A percentile compares a stretch with the other conserved stretches of the same genome.
phyloP scores from a whole-genome alignment of 1,139 yeast genomes.

The Kurtzmaniella quercitrusa region DNA sequence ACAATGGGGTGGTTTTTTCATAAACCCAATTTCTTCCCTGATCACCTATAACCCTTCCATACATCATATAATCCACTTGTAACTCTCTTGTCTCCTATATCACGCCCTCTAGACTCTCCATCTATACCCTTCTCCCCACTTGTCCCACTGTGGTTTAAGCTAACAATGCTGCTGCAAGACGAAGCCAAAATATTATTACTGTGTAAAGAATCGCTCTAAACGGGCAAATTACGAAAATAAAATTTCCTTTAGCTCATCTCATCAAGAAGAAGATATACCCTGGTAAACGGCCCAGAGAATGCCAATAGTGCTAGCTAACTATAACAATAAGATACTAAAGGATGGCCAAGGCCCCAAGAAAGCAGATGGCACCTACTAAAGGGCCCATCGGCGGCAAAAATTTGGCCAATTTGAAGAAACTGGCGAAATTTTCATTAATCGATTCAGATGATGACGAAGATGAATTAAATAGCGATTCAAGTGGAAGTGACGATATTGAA shows the following conservation, averaged over 20 bases:
- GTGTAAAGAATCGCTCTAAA: background rate
- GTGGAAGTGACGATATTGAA: slow-evolving; percentile 1
- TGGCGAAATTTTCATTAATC: slow-evolving; percentile 42
- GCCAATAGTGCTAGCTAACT: background rate
- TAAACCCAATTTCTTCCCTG: too few relatives aligned
- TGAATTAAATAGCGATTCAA: slow-evolving; percentile 9
- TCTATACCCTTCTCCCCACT: background rate
- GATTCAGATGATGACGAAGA: slow-evolving; percentile 21
- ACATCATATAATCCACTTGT: too few relatives aligned
- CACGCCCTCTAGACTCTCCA: too few relatives aligned
- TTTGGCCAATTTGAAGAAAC: slow-evolving; percentile 16
- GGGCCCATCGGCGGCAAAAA: slow-evolving; percentile 31
- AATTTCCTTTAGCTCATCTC: background rate
- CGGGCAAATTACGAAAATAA: background rate
- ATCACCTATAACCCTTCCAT: too few relatives aligned
- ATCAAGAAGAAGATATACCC: background rate
- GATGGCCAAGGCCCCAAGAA: slow-evolving; percentile 33
- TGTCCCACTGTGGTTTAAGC: background rate
- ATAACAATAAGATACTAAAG: slow-evolving; percentile 2
- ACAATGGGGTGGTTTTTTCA: too few relatives aligned
- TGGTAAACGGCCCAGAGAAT: slow-evolving; percentile 1
- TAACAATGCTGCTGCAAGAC: background rate
- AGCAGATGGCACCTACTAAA: slow-evolving; percentile 9
- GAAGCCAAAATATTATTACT: background rate
- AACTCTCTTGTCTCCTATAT: too few relatives aligned